phyloP scores from a whole-genome alignment of 768 basidiomycete species.

The Tylopilus rubrobrunneus region DNA sequence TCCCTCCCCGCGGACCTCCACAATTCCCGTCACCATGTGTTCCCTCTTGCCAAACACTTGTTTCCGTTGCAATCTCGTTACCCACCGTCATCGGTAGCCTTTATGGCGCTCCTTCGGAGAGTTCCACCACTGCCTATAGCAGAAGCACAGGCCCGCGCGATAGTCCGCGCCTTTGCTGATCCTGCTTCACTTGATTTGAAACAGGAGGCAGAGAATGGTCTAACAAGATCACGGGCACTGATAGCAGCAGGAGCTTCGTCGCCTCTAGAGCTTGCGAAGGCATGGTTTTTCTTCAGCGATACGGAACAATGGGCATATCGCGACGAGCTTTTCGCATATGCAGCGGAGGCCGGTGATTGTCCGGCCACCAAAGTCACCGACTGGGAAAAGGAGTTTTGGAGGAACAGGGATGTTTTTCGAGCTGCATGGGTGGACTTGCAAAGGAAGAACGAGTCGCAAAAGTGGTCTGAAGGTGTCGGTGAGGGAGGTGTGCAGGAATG shows the following conservation, averaged over 20 bases:
- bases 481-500: conserved; percentile 55
- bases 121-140: conserved; percentile 74
- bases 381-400: conserved; percentile 62
- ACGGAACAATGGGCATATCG: conserved; percentile 67
- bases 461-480: conserved; percentile 65
- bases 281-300: conserved; percentile 51
- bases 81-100: conserved; percentile 54
- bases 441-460: conserved; percentile 49
- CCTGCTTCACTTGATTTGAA: conserved; percentile 46
- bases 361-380: conserved; percentile 36
- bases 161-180: conserved; percentile 51
- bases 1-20: conserved; percentile 48
- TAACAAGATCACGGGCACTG: conserved; percentile 46
- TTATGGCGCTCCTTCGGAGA: conserved; percentile 55
- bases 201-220: conserved; percentile 45
- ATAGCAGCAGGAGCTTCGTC: conserved; percentile 30
- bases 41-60: conserved; percentile 67
- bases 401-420: conserved; percentile 44
- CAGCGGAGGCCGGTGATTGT: conserved; percentile 30
- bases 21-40: conserved; percentile 65
- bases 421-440: conserved; percentile 58
- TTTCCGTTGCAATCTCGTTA: conserved; percentile 53
- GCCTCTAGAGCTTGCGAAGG: conserved; percentile 42
- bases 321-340: conserved; percentile 52
- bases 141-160: conserved; percentile 72